Evolutionary conservation across 129 eudicot genomes (phyloP), one percentile per base, ranked within the genome.

Genomic region (Pulicaria dysenterica): DNA sequence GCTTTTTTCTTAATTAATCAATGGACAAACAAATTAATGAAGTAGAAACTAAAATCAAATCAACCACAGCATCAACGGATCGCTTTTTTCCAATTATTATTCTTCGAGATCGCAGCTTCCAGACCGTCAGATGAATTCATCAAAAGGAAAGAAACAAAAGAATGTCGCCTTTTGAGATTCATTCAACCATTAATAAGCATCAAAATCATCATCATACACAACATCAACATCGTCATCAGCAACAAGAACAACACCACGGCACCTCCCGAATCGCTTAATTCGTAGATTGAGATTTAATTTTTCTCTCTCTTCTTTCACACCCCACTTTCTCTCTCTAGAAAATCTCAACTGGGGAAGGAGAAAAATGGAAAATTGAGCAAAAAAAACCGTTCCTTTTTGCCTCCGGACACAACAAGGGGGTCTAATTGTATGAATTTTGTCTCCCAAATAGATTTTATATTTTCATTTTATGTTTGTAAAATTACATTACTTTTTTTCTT

Each of bases 31-130:
- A 38, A 53, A 74, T 60, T 24, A 53, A 49, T 40, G 61, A 70
- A 48, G 17, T 65, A 41, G 24, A 49, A 64, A 46, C 67, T 49
- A 66, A n/a, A 75, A 75, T 54, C 63, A 70, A 70, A 61, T 31
- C 74, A 70, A 40, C 53, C 55, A 45, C 47, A 66, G 69, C 74
- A 68, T 47, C 80, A 68, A 4, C 66, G 63, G 88, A 80, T 83
- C 82, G 85, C 54, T 73, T 83, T 59, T 65, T 36, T 70, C 69
- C 31, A 79, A 42, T 79, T 60, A 61, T 63, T 77, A 63, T 54
- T 72, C 66, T 39, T 41, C 69, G 59, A 63, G 84, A 79, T 76
- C 82, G 79, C 37, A 74, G 73, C 82, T 83, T 65, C 61, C 41
- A 49, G 34, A 59, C 67, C 77, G 79, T 54, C 74, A 17, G 60